Conservation (phyloP, 148 eudicot genomes). For the Fagopyrum homotropicum region DNA sequence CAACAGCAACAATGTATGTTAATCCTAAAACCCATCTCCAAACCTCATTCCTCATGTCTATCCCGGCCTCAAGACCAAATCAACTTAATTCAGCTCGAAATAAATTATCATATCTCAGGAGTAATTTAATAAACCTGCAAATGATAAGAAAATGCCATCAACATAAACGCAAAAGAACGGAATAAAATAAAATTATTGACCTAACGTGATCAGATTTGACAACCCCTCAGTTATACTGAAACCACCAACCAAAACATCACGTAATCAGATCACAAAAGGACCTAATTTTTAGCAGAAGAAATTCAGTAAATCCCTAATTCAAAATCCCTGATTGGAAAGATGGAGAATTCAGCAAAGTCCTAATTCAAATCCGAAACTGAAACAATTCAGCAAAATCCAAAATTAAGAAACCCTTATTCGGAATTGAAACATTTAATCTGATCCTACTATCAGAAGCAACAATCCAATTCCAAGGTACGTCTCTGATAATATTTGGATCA, state of each 20-base stretch:
- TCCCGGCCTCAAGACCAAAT: background rate
- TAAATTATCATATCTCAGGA: background rate
- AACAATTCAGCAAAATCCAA: slow-evolving; percentile 3
- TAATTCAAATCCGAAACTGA: background rate
- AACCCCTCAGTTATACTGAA: background rate
- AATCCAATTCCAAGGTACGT: background rate
- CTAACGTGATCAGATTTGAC: no score
- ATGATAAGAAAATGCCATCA: no score
- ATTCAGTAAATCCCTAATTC: background rate
- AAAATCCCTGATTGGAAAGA: background rate
- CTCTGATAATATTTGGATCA: background rate
- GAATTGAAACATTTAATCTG: background rate
- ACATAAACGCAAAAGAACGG: no score
- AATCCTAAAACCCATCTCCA: slow-evolving; percentile 88
- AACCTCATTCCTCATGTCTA: slow-evolving; percentile 50
- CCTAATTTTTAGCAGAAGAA: background rate
- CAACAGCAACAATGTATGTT: slow-evolving; percentile 71
- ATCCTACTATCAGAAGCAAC: background rate
- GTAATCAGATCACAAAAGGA: background rate
- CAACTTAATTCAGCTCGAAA: background rate
- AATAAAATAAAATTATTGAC: no score
- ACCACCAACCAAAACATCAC: slow-evolving; percentile 3
- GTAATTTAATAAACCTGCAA: background rate
- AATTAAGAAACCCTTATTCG: background rate
- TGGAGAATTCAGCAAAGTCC: background rate